Base-by-base conservation (phyloP, 768 basidiomycete species). In the Tephrocybe sp. region DNA sequence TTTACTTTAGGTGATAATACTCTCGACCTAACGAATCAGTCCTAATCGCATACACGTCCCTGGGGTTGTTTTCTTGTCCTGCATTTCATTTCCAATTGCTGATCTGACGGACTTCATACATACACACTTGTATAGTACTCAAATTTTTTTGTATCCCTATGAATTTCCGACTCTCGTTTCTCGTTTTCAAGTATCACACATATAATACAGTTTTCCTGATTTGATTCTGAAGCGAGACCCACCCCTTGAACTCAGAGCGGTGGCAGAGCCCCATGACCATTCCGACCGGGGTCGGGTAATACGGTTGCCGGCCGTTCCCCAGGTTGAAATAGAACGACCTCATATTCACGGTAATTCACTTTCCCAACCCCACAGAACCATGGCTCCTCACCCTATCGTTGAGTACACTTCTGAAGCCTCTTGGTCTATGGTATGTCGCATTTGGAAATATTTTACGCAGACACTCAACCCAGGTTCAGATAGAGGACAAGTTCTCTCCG, bases 401-500 rank as follows among this genome's bases (percentile, higher is more conserved):
- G 79, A 86, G 49, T 81, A 87, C 59, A 93, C 88, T 21, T 91
- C 90, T 1, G 77, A 86, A 58, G 82, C 88, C 25, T 88, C 91
- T 57, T 94, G 91, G 91, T 84, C 88, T 39, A 78, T 94, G 76
- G 91, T 92, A 53, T 24, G 78, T 70, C 31, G 47, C 18, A 13
- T 25, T n/a, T 4, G 9, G 40, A 24, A 15, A 19, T 38, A 11
- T 5, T n/a, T 22, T 16, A 29, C 41, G n/a, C 30, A 33, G 37
- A 52, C 25, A 18, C n/a, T n/a, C 22, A 16, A 40, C 13, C 37
- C 6, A 16, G 43, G 39, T 10, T 9, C 30, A 92, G 90, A 71
- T 94, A 51, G 89, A 95, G 72, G 86, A 91, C 77, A 94, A 91
- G 72, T 91, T 98, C 78, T 91, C 92, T 5, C 80, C 86, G 6